Percentiles rank a stretch among this genome's conserved stretches.
Conservation (phyloP, 768 basidiomycete species). For the Leccinum sublutescens region DNA sequence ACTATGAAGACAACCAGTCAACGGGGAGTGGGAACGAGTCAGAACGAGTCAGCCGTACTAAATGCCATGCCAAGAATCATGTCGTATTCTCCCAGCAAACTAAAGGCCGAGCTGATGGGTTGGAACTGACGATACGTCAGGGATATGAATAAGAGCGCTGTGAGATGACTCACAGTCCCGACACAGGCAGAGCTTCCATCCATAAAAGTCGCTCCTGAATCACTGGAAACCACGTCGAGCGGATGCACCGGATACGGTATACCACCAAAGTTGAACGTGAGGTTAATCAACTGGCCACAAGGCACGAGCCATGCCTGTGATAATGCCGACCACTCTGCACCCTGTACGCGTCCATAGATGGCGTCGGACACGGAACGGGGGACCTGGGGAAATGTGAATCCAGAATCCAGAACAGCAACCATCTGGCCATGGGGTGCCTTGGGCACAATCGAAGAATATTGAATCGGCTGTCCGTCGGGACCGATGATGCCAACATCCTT, state of each 20-base stretch:
- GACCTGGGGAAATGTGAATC: conserved; percentile 70
- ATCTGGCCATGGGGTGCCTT: conserved; percentile 61
- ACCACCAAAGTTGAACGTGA: conserved; percentile 74
- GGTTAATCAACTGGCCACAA: conserved; percentile 68
- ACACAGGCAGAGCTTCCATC: conserved; percentile 59
- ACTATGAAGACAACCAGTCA: conserved; percentile 42
- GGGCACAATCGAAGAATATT: conserved; percentile 64
- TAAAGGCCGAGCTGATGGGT: conserved; percentile 79
- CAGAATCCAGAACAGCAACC: conserved; percentile 74
- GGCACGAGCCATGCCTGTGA: conserved; percentile 70
- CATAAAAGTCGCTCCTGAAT: conserved; percentile 43
- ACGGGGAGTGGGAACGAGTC: neutral
- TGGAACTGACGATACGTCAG: conserved; percentile 57
- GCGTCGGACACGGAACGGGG: conserved; percentile 74
- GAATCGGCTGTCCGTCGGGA: conserved; percentile 67
- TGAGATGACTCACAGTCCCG: conserved; percentile 54
- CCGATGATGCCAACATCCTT: conserved; percentile 66
- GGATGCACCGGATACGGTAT: conserved; percentile 70
- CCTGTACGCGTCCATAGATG: conserved; percentile 76
- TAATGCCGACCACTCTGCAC: conserved; percentile 59
- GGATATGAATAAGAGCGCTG: neutral
- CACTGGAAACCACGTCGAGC: conserved; percentile 61
- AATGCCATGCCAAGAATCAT: conserved; percentile 84
- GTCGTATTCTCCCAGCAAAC: conserved; percentile 73
- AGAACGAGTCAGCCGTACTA: conserved; percentile 41